Conservation (phyloP, 2,329 filamentous ascomycete species). For the Arthrobotrys sinensis region DNA sequence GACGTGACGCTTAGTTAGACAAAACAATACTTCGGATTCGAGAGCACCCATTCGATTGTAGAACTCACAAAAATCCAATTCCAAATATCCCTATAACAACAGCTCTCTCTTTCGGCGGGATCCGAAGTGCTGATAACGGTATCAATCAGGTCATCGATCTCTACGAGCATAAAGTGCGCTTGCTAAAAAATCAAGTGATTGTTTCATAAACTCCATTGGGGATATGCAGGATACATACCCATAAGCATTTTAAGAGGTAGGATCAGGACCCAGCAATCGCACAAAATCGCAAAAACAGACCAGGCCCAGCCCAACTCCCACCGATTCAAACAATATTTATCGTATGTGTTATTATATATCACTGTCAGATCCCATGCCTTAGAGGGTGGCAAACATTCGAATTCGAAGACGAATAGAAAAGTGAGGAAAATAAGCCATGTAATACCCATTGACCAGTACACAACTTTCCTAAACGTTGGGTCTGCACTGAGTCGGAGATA, state of each 20-base stretch:
- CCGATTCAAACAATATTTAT: slow-evolving; percentile 37
- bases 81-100: slow-evolving; percentile 32
- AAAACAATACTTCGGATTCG: background rate
- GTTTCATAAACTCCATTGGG: background rate
- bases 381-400: slow-evolving; percentile 27
- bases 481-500: slow-evolving; percentile 45
- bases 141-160: background rate
- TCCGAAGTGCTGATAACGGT: slow-evolving; percentile 28
- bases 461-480: slow-evolving; percentile 33
- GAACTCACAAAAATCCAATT: slow-evolving; percentile 35
- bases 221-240: slow-evolving; percentile 17
- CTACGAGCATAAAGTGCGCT: too few species aligned
- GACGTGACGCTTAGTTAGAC: background rate
- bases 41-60: background rate
- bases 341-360: slow-evolving; percentile 19
- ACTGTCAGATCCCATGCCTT: slow-evolving; percentile 40
- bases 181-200: too few species aligned
- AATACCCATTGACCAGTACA: slow-evolving; percentile 4
- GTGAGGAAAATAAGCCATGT: slow-evolving; percentile 25
- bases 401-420: slow-evolving; percentile 24
- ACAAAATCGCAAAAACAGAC: slow-evolving; percentile 31
- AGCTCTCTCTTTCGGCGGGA: slow-evolving; percentile 27
- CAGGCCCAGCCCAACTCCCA: slow-evolving; percentile 42
- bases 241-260: slow-evolving; percentile 50
- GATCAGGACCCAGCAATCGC: slow-evolving; percentile 44